Percentiles rank a stretch among this genome's conserved stretches.
phyloP scores from a whole-genome alignment of 2,329 filamentous ascomycete genomes.

The Massarina eburnea region DNA sequence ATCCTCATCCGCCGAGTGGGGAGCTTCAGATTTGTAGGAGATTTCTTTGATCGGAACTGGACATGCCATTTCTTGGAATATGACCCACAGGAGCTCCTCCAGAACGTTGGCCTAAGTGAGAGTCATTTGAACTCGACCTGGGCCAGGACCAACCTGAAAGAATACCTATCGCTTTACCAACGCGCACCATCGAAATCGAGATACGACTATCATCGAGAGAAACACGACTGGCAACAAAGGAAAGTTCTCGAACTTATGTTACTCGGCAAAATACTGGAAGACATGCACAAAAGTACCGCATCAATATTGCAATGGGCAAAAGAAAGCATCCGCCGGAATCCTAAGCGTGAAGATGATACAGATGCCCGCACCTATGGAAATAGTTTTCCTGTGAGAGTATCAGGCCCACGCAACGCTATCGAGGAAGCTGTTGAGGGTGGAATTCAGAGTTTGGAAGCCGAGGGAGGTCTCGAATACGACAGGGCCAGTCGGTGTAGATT shows the following conservation, averaged over 20 bases:
- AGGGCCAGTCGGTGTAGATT: not conserved
- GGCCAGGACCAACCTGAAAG: not conserved
- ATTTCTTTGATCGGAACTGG: conserved; percentile 40
- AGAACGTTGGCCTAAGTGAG: not conserved
- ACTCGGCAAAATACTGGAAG: conserved; percentile 19
- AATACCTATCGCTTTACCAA: not conserved
- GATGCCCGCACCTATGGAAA: too few species aligned
- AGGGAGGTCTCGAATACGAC: too few species aligned
- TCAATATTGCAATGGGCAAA: not conserved
- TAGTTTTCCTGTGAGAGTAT: too few species aligned
- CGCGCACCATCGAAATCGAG: too few species aligned
- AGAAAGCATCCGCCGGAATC: not conserved
- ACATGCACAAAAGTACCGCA: conserved; percentile 10
- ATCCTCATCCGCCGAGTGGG: too few species aligned
- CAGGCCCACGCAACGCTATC: too few species aligned
- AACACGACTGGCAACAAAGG: conserved; percentile 29
- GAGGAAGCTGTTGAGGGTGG: too few species aligned
- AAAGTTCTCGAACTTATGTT: conserved; percentile 33
- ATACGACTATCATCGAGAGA: too few species aligned
- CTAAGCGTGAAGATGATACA: too few species aligned
- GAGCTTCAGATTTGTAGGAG: conserved; percentile 30
- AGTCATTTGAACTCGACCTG: not conserved
- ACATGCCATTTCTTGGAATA: conserved; percentile 35
- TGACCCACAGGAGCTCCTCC: too few species aligned
- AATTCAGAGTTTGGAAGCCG: too few species aligned